These are phyloP conservation scores for Myriosclerotinia duriaeana DNA, from an alignment of 2,329 filamentous ascomycete genomes.

Conservation along the genomic window DNA sequence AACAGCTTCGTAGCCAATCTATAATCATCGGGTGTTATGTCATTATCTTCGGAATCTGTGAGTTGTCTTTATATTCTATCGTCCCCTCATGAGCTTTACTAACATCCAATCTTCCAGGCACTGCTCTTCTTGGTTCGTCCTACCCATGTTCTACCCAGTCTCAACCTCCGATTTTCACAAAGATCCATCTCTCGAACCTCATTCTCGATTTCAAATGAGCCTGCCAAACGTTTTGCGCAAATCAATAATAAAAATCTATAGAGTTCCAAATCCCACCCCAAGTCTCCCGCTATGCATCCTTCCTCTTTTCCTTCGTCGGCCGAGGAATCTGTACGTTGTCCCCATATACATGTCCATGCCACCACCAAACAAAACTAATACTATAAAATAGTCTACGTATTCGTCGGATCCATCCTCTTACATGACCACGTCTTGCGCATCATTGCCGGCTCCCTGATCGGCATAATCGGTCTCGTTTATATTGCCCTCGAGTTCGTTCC, in stretches of 20 bases:
- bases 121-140: constrained; percentile 59
- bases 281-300: constrained; percentile 88
- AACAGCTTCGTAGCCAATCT: constrained; percentile 53
- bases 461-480: constrained; percentile 76
- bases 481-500: constrained; percentile 72
- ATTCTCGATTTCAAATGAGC: background rate
- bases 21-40: constrained; percentile 84
- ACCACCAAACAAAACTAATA: constrained; percentile 29
- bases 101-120: constrained; percentile 49
- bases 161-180: constrained; percentile 24
- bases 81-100: constrained; percentile 25
- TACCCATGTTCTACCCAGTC: constrained; percentile 25
- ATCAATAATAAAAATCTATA: constrained; percentile 3
- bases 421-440: constrained; percentile 64
- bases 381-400: constrained; percentile 77
- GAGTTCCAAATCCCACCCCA: constrained; percentile 97
- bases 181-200: background rate
- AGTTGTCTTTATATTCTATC: constrained; percentile 39
- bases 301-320: constrained; percentile 96
- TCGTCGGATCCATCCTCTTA: constrained; percentile 83
- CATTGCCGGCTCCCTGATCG: constrained; percentile 76
- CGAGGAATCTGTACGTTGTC: constrained; percentile 81
- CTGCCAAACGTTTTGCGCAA: background rate
- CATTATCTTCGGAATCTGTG: constrained; percentile 85
- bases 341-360: background rate